Evolutionary conservation across 1,284 basidiomycete genomes (phyloP), one percentile per base, ranked within the genome.

Genomic region (Paramarasmius palmivorus): DNA sequence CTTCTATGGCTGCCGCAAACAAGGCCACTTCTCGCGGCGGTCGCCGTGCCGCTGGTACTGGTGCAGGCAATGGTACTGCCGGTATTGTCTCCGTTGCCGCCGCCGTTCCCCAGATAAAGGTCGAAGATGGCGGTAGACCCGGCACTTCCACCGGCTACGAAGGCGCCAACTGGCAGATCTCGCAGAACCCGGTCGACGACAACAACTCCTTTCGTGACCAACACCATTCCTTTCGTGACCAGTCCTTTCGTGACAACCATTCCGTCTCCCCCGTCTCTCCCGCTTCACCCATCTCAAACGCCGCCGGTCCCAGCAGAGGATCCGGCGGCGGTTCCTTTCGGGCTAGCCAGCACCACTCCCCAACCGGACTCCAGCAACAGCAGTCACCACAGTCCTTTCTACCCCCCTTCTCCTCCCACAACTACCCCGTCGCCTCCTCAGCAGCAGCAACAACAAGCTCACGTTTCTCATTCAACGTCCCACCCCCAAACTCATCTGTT

Each of bases 1-100:
- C 93, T 26, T 84, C 81, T 48, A 91, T 97, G 85, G 83, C 84
- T 19, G 86, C 86, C 12, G 83, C 83, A 37, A 81, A 78, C 70
- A 89, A 88, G 69, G 70, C 75, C 40, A 69, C 76, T 50, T 68
- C 70, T 48, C 34, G 76, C 8, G 72, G 81, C 23, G 73, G 72
- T 14, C 75, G 78, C 53, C 70, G 81, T 20, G 60, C n/a, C n/a
- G n/a, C 55, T 37, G 64, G 67, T 25, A 46, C 45, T 47, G 45
- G 53, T 46, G 26, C 25, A 53, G 52, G 56, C 61, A 40, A 47
- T 64, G 23, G 49, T 50, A 23, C 36, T 29, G 25, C 8, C 23
- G 34, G 17, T 53, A n/a, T 29, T 25, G 35, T 32, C 29, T 32
- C 29, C 7, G 49, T 25, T 25, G 23, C 23, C 9, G 29, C n/a